Percentiles rank a stretch among this genome's conserved stretches.
phyloP scores from a whole-genome alignment of 148 eudicot genomes.

The Talinum fruticosum region DNA sequence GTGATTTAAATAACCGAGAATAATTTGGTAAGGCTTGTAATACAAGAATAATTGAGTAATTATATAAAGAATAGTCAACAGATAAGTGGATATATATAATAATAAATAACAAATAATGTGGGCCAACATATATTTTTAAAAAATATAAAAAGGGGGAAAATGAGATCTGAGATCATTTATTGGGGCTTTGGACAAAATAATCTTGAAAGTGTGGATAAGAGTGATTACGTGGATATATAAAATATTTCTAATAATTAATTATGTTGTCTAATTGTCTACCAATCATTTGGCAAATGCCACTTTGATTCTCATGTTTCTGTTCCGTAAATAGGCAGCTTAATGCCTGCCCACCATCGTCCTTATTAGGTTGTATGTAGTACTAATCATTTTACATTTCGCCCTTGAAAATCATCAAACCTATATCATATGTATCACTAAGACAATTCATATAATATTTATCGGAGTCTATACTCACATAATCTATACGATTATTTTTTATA shows the following conservation, averaged over 20 bases:
- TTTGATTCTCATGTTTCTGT: neutral
- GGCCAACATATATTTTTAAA: no score
- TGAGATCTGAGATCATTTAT: neutral
- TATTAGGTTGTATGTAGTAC: neutral
- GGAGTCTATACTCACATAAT: no score
- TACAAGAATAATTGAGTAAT: conserved; percentile 1
- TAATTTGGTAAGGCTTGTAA: neutral
- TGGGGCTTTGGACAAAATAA: neutral
- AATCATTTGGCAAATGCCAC: neutral
- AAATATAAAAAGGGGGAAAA: neutral
- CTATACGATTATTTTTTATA: no score
- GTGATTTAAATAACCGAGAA: neutral
- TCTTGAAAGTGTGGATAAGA: conserved; percentile 14
- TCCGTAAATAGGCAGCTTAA: neutral
- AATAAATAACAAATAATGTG: no score
- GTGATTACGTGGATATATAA: conserved; percentile 10
- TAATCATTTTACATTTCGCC: no score
- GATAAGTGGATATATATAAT: neutral
- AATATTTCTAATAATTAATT: neutral
- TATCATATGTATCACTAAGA: no score
- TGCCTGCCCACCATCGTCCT: neutral
- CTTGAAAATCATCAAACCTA: no score
- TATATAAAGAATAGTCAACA: neutral
- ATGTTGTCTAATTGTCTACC: neutral
- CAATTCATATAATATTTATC: no score